Conservation (phyloP, 2,329 filamentous ascomycete genomes). For the Colletotrichum neosansevieriae region DNA sequence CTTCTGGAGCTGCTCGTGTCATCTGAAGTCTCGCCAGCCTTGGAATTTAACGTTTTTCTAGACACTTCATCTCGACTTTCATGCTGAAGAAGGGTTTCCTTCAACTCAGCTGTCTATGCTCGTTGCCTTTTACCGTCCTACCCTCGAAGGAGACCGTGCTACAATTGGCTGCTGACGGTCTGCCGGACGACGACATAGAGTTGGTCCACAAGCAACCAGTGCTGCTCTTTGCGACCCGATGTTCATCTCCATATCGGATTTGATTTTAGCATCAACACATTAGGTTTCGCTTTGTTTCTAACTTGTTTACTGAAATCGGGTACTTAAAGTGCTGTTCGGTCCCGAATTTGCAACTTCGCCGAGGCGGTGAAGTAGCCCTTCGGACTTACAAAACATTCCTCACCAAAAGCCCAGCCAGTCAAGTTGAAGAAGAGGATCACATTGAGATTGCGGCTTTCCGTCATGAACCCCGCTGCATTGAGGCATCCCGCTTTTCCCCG, state of each 20-base stretch:
- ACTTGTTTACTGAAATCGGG: neutral
- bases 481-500: neutral
- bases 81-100: neutral
- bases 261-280: neutral
- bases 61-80: neutral
- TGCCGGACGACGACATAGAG: too few relatives aligned
- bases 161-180: too few relatives aligned
- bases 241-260: neutral
- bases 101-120: too few relatives aligned
- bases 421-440: neutral
- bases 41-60: too few relatives aligned
- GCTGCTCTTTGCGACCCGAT: neutral
- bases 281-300: neutral
- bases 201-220: too few relatives aligned
- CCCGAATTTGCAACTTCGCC: neutral
- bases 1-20: neutral
- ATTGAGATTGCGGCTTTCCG: slow-evolving; percentile 33
- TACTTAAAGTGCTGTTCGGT: neutral
- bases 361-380: neutral
- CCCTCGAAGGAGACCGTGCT: too few relatives aligned
- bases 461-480: neutral
- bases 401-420: neutral
- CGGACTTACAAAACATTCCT: slow-evolving; percentile 2
- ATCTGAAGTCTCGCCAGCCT: slow-evolving; percentile 1
- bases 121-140: too few relatives aligned